phyloP scores from a whole-genome alignment of 371 early-diverging fungal genomes.

The Nematocida sp. region DNA sequence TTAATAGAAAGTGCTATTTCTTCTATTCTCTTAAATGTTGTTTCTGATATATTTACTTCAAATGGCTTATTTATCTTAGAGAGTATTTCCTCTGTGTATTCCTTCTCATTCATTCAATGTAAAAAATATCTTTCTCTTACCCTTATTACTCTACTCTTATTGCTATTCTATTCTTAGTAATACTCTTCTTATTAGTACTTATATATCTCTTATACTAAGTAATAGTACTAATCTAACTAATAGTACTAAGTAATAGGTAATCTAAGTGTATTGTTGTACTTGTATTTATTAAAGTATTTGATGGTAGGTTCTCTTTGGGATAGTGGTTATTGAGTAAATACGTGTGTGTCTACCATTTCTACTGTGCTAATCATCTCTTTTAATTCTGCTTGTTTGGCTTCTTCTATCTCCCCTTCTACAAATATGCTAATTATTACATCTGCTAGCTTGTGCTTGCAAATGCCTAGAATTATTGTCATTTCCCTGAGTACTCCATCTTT shows the following conservation, averaged over 20 bases:
- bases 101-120: too few species aligned
- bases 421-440: slow-evolving; percentile 43
- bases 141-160: too few species aligned
- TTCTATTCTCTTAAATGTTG: neutral
- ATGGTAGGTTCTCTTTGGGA: neutral
- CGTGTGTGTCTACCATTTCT: slow-evolving; percentile 18
- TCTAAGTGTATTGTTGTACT: too few species aligned
- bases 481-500: slow-evolving; percentile 26
- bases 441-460: slow-evolving; percentile 21
- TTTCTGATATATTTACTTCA: neutral
- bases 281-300: too few species aligned
- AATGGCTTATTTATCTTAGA: neutral
- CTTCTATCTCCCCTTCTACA: neutral
- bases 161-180: too few species aligned
- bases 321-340: slow-evolving; percentile 3
- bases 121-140: too few species aligned
- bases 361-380: slow-evolving; percentile 20
- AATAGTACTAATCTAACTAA: too few species aligned
- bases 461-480: slow-evolving; percentile 24
- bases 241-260: too few species aligned
- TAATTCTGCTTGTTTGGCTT: slow-evolving; percentile 14
- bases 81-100: neutral
- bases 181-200: too few species aligned
- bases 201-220: too few species aligned
- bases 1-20: neutral